Conservation (phyloP, 2,329 filamentous ascomycete species). For the Aureobasidium sp. region DNA sequence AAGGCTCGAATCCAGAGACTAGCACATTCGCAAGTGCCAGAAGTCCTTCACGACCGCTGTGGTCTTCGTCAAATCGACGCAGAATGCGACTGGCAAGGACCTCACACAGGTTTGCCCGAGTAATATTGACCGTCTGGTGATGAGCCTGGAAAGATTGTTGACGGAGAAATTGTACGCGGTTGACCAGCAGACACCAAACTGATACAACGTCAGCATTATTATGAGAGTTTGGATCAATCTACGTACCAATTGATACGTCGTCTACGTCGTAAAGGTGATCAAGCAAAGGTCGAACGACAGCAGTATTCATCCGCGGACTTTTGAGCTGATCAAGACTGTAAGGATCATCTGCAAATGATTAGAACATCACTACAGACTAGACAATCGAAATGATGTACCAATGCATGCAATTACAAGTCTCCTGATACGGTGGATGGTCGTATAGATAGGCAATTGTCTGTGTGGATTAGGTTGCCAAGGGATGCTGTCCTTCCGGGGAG, state of each 20-base stretch:
- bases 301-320: slow-evolving; percentile 73
- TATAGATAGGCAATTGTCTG: slow-evolving; percentile 63
- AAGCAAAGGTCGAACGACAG: slow-evolving; percentile 73
- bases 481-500: slow-evolving; percentile 32
- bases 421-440: slow-evolving; percentile 59
- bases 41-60: slow-evolving; percentile 62
- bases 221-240: no score
- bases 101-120: slow-evolving; percentile 71
- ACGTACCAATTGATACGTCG: slow-evolving; percentile 67
- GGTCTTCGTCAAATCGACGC: slow-evolving; percentile 70
- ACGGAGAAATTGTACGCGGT: slow-evolving; percentile 69
- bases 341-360: slow-evolving; percentile 45
- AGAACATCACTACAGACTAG: not conserved
- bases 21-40: slow-evolving; percentile 71
- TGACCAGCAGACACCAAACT: slow-evolving; percentile 80
- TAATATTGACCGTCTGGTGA: slow-evolving; percentile 73
- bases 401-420: slow-evolving; percentile 42
- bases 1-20: slow-evolving; percentile 77
- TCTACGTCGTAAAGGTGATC: slow-evolving; percentile 73
- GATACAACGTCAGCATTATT: not conserved
- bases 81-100: slow-evolving; percentile 71
- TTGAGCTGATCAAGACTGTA: slow-evolving; percentile 69
- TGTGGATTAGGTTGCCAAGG: slow-evolving; percentile 49
- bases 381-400: slow-evolving; percentile 23
- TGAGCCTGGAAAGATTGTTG: slow-evolving; percentile 71